phyloP scores from a whole-genome alignment of 192 early-diverging fungal species.

The Coemansia sp. region DNA sequence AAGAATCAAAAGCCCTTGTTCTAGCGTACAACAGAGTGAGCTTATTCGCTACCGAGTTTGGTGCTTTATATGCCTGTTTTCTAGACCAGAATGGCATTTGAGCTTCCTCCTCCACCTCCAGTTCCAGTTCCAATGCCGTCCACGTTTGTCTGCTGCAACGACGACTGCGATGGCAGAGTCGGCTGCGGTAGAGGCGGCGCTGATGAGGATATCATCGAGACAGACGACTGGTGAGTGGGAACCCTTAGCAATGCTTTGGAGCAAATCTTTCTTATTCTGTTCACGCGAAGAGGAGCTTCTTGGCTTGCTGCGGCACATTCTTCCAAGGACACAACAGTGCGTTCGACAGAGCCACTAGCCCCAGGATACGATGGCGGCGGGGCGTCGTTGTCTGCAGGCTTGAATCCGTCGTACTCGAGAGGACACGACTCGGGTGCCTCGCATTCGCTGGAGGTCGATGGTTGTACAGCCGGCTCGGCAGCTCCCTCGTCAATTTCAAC shows the following conservation, averaged over 20 bases:
- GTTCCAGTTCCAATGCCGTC: not conserved
- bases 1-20: too few species aligned
- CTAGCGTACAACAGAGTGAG: too few species aligned
- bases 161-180: not conserved
- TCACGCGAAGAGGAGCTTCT: not conserved
- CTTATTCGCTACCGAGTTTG: too few species aligned
- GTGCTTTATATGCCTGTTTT: not conserved
- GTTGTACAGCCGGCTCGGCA: not conserved
- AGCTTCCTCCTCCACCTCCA: not conserved
- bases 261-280: constrained; percentile 15
- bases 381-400: constrained; percentile 17
- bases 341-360: constrained; percentile 23
- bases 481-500: constrained; percentile 19
- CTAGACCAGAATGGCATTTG: not conserved
- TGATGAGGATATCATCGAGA: not conserved
- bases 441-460: not conserved
- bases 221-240: not conserved
- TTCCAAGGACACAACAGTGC: constrained; percentile 22
- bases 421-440: constrained; percentile 20
- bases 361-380: constrained; percentile 41
- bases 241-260: constrained; percentile 24
- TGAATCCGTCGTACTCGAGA: constrained; percentile 31
- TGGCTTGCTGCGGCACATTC: not conserved
- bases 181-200: constrained; percentile 1
- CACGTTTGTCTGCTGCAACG: not conserved